phyloP scores from a whole-genome alignment of 2,329 filamentous ascomycete genomes.

The Trichophyton equinum region DNA sequence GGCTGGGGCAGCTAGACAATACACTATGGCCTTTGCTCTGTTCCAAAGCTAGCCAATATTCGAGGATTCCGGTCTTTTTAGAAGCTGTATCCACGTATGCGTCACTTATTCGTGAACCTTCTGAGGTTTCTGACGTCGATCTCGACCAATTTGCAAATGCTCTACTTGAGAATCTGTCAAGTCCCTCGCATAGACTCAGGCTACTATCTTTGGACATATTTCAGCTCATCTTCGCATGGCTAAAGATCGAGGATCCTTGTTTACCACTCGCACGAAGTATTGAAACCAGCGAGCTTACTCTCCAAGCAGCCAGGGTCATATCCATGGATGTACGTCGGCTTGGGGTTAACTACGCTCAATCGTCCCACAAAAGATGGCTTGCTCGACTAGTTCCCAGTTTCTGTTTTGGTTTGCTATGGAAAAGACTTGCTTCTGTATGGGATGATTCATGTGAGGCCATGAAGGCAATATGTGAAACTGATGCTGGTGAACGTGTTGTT shows the following conservation, averaged over 20 bases:
- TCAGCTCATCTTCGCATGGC: slow-evolving; percentile 43
- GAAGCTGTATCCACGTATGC: slow-evolving; percentile 46
- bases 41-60: slow-evolving; percentile 53
- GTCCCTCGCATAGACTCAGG: slow-evolving; percentile 62
- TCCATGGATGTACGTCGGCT: slow-evolving; percentile 79
- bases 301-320: slow-evolving; percentile 63
- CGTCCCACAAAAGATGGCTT: slow-evolving; percentile 52
- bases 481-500: slow-evolving; percentile 59
- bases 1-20: slow-evolving; percentile 45
- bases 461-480: slow-evolving; percentile 58
- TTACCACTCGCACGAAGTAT: slow-evolving; percentile 57
- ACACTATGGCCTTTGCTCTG: slow-evolving; percentile 54
- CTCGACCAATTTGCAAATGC: slow-evolving; percentile 51
- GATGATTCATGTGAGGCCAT: slow-evolving; percentile 67
- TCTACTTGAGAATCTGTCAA: slow-evolving; percentile 61
- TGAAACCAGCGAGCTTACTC: slow-evolving; percentile 64
- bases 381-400: slow-evolving; percentile 63
- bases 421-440: slow-evolving; percentile 76
- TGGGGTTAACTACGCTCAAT: slow-evolving; percentile 48
- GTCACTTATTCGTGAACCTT: slow-evolving; percentile 18
- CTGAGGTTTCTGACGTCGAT: slow-evolving; percentile 39
- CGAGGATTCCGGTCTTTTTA: slow-evolving; percentile 53
- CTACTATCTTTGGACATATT: slow-evolving; percentile 62
- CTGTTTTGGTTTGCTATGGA: slow-evolving; percentile 77
- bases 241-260: slow-evolving; percentile 35